Conservation (phyloP, 1,284 basidiomycete species). For the Ustilago hordei region DNA sequence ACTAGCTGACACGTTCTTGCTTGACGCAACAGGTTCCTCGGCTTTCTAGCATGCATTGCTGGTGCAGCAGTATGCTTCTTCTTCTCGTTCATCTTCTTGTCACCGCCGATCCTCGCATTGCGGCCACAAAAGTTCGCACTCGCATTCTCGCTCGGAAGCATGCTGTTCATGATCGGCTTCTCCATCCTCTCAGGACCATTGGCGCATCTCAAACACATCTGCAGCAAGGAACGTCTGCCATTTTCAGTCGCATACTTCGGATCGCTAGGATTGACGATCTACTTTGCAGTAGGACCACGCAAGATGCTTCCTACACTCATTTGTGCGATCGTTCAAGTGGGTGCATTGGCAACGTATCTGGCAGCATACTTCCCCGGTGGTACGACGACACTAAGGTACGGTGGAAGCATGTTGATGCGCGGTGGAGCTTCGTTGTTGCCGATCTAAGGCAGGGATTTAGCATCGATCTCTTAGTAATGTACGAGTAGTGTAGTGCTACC, state of each 20-base stretch:
- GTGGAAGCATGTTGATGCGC: conserved; percentile 59
- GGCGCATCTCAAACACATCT: conserved; percentile 65
- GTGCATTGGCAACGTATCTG: conserved; percentile 61
- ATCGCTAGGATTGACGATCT: conserved; percentile 65
- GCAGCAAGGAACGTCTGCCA: conserved; percentile 72
- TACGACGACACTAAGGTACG: conserved; percentile 65
- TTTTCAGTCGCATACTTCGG: conserved; percentile 73
- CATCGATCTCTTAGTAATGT: background rate
- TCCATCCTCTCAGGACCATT: conserved; percentile 65
- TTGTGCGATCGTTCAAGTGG: conserved; percentile 61
- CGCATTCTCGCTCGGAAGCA: conserved; percentile 65
- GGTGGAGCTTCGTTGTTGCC: conserved; percentile 64
- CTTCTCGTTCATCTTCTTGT: conserved; percentile 85
- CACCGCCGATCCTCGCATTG: conserved; percentile 78
- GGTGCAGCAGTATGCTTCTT: conserved; percentile 95
- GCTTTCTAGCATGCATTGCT: conserved; percentile 89
- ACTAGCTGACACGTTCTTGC: background rate
- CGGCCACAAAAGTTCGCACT: conserved; percentile 66
- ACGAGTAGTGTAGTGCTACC: background rate
- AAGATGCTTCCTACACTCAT: conserved; percentile 62
- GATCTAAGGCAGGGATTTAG: conserved; percentile 23
- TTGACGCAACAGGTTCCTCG: conserved; percentile 75
- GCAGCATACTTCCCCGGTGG: conserved; percentile 68
- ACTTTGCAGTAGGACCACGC: conserved; percentile 67
- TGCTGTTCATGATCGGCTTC: conserved; percentile 68